A percentile compares a stretch with the other conserved stretches of the same genome.
Evolutionary conservation across 2,329 filamentous ascomycete species (phyloP).

Genomic region (Sclerotinia minor): DNA sequence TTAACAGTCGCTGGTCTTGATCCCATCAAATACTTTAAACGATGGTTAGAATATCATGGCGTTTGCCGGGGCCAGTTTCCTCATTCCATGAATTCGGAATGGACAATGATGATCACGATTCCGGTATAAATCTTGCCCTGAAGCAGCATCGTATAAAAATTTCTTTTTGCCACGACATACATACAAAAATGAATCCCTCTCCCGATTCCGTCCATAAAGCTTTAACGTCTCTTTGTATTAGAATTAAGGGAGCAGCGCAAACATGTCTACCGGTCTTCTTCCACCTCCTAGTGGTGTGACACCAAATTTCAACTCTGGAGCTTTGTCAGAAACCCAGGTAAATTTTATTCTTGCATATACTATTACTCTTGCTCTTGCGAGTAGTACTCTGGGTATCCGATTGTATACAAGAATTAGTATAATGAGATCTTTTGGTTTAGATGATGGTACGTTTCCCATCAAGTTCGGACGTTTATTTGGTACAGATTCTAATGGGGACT

Average conservation of each 20-base stretch:
- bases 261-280: slow-evolving; percentile 12
- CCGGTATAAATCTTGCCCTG: too few species aligned
- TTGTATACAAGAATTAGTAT: slow-evolving; percentile 11
- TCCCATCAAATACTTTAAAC: too few species aligned
- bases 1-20: too few species aligned
- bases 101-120: background rate
- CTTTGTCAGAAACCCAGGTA: background rate
- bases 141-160: too few species aligned
- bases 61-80: too few species aligned
- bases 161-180: background rate
- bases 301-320: background rate
- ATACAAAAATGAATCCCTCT: background rate
- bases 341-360: slow-evolving; percentile 2
- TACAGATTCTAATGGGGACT: background rate
- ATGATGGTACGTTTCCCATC: background rate
- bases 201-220: background rate
- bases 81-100: background rate
- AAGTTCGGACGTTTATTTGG: too few species aligned
- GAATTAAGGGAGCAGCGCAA: background rate
- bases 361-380: slow-evolving; percentile 1
- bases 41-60: too few species aligned
- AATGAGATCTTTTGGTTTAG: slow-evolving; percentile 5
- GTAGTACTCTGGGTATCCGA: slow-evolving; percentile 4
- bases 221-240: background rate
- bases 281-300: background rate